Evolutionary conservation across 2,329 filamentous ascomycete genomes (phyloP).

Genomic region (Fusarium secorum): DNA sequence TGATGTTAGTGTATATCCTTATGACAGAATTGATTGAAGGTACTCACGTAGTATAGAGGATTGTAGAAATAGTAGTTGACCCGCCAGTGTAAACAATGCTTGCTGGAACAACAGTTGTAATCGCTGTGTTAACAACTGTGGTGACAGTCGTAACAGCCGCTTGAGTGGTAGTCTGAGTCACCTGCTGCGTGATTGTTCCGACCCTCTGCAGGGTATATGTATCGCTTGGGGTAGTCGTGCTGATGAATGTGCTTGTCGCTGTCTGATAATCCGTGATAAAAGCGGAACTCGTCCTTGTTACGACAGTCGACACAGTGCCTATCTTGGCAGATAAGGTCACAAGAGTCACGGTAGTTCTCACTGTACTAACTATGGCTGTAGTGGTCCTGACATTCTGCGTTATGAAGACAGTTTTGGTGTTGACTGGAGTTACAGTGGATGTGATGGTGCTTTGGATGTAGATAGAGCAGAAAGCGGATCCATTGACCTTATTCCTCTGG

Average conservation of each 20-base stretch:
- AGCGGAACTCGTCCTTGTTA: background rate
- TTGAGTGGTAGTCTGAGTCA: background rate
- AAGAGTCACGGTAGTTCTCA: background rate
- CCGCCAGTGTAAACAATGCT: background rate
- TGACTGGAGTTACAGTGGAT: background rate
- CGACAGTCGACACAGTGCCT: background rate
- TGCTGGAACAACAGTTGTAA: background rate
- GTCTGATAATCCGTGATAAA: background rate
- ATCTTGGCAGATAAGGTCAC: background rate
- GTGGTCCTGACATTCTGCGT: background rate
- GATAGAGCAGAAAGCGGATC: background rate
- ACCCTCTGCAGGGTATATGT: background rate
- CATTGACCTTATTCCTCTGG: background rate
- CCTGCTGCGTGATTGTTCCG: background rate
- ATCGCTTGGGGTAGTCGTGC: background rate
- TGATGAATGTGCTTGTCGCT: background rate
- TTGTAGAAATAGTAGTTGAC: background rate
- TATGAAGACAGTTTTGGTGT: background rate
- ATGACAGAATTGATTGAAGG: rapidly evolving
- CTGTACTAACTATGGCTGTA: background rate
- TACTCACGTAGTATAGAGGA: background rate
- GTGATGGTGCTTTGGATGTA: background rate
- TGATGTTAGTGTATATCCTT: background rate
- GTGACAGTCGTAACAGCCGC: background rate
- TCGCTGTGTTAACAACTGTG: background rate